A percentile compares a stretch with the other conserved stretches of the same genome.
Conservation (phyloP, 176 grass and related monocot species). For the Paspalum notatum region DNA sequence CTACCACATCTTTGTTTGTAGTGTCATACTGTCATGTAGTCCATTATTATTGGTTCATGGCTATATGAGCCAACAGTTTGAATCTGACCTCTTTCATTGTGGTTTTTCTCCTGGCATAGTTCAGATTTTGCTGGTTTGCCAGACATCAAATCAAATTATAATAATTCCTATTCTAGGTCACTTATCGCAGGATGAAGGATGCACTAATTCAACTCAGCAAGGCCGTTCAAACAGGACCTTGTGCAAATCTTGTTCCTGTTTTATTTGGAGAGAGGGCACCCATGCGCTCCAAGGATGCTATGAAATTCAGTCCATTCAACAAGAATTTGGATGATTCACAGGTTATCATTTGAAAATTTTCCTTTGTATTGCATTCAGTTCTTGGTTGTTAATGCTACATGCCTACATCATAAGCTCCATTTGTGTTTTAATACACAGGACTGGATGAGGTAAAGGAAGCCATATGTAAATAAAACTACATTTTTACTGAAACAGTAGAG, state of each 20-base stretch:
- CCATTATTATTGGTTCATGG: not conserved
- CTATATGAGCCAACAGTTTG: not conserved
- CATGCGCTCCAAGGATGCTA: constrained; percentile 56
- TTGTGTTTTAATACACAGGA: constrained; percentile 5
- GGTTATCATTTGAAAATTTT: constrained; percentile 47
- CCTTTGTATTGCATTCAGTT: constrained; percentile 15
- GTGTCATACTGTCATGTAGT: not conserved
- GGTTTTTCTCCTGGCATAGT: not conserved
- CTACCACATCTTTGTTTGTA: constrained; percentile 7
- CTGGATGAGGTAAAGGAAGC: not conserved
- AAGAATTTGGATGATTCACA: constrained; percentile 96
- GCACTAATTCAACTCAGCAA: constrained; percentile 86
- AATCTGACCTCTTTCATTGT: not conserved
- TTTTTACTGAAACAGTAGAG: constrained; percentile 8
- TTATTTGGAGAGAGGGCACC: constrained; percentile 90
- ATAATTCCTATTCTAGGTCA: constrained; percentile 71
- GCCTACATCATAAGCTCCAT: not conserved
- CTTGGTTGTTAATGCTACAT: not conserved
- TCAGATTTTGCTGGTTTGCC: constrained; percentile 8
- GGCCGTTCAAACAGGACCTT: constrained; percentile 75
- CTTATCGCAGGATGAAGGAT: constrained; percentile 95
- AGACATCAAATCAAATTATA: constrained; percentile 32
- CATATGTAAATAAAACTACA: constrained; percentile 7
- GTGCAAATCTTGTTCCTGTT: constrained; percentile 81
- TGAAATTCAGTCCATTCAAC: constrained; percentile 86